Evolutionary conservation across 2,329 filamentous ascomycete genomes (phyloP).

Genomic region (Cladosporium sp.): DNA sequence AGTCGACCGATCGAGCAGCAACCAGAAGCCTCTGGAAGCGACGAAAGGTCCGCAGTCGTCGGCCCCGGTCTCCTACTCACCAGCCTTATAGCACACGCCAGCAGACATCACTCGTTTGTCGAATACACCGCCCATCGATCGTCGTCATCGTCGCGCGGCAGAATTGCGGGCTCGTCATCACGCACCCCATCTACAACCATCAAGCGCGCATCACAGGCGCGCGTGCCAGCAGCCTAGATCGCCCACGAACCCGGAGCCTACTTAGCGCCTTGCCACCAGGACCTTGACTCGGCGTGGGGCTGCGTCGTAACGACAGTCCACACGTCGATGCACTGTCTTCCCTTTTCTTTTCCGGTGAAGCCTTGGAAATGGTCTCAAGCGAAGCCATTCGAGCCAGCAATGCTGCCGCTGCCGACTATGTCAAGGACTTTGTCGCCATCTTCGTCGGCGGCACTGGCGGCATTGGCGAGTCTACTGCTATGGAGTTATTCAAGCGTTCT

Average conservation of each 20-base stretch:
- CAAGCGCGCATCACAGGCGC: not conserved
- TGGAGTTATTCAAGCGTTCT: conserved; percentile 39
- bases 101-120: not conserved
- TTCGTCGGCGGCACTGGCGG: conserved; percentile 43
- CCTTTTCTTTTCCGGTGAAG: not conserved
- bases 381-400: conserved; percentile 31
- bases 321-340: conserved; percentile 7
- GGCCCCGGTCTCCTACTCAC: not conserved
- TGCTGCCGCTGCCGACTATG: conserved; percentile 21
- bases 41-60: not conserved
- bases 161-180: not conserved
- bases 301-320: conserved; percentile 9
- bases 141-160: not conserved
- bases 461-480: conserved; percentile 41
- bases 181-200: not conserved
- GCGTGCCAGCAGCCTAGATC: not conserved
- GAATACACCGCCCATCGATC: not conserved
- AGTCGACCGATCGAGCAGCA: not conserved
- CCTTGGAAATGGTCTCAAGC: conserved; percentile 16
- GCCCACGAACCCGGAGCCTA: not conserved
- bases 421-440: conserved; percentile 31
- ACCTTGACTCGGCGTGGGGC: conserved; percentile 6
- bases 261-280: not conserved
- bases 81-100: not conserved
- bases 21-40: too few relatives aligned